Evolutionary conservation across 164 flowering plant genomes (phyloP).

Genomic region (Annona squamosa): DNA sequence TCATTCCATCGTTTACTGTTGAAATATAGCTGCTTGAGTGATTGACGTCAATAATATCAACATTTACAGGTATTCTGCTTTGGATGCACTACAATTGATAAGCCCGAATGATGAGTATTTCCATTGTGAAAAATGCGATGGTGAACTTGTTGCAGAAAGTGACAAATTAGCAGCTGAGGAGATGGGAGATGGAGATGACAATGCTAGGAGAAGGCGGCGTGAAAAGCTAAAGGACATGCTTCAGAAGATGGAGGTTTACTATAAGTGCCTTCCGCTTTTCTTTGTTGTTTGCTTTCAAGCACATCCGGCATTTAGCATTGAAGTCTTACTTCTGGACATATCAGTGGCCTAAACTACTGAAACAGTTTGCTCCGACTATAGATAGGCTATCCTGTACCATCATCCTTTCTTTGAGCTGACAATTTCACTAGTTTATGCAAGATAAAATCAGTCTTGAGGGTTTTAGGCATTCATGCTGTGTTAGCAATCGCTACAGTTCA

Average conservation of each 20-base stretch:
- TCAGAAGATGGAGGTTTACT: constrained; percentile 71
- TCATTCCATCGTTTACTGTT: not conserved
- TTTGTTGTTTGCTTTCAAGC: not conserved
- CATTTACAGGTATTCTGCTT: constrained; percentile 67
- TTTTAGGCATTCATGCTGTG: too few relatives aligned
- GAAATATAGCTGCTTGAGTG: not conserved
- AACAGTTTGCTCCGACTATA: too few relatives aligned
- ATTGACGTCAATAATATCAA: not conserved
- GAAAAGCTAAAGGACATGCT: constrained; percentile 79
- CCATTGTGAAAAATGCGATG: constrained; percentile 87
- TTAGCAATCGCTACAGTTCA: too few relatives aligned
- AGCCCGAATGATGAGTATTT: constrained; percentile 64
- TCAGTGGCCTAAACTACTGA: too few relatives aligned
- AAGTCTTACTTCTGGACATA: too few relatives aligned
- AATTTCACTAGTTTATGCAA: too few relatives aligned
- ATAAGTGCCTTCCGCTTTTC: not conserved
- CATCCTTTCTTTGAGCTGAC: too few relatives aligned
- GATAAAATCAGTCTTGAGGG: too few relatives aligned
- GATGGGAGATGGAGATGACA: constrained; percentile 86
- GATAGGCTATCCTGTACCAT: too few relatives aligned
- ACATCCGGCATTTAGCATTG: too few relatives aligned
- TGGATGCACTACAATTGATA: constrained; percentile 73
- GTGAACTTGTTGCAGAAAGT: constrained; percentile 81
- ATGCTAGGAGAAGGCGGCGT: constrained; percentile 73
- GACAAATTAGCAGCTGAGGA: constrained; percentile 86